Evolutionary conservation across 768 basidiomycete species (phyloP), one percentile per base, ranked within the genome.

Genomic region (Pleurotus cornucopiae): DNA sequence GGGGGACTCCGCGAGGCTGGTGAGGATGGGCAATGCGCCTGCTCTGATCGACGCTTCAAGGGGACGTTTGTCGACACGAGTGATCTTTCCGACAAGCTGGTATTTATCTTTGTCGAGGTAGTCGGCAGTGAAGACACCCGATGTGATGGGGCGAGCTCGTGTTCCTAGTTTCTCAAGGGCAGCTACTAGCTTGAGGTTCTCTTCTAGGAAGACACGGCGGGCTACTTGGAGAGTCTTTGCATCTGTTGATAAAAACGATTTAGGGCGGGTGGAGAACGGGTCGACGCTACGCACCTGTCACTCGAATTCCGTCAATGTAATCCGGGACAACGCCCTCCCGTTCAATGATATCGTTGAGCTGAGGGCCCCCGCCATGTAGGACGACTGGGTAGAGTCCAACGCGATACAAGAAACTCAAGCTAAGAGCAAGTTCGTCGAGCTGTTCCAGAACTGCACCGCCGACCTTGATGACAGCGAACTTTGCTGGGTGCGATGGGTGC

Each of bases 381-480:
- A 99, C 85, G 58, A 99, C 89, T 0, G 97, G 97, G 74, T 96
- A 99, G n/a, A 99, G 82, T 3, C 97, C 97, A 48, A 99, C 89
- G 30, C 94, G 86, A 73, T 96, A 96, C 57, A 99, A 78, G 78
- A 98, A 99, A 72, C 93, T 95, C 63, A 99, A 80, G 60, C 91
- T 96, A 49, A 95, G 84, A 4, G 95, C 94, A 46, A 99, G 85
- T 61, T 98, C 95, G 60, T 98, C 89, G 52, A 98, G 75, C 58
- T 98, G 84, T 64, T 88, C 89, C 5, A 99, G 80, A 43, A 98
- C 95, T 6, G 92, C 96, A 46, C 97, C 97, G 58, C 97, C 97
- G 63, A 99, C 86, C 74, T 99, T 99, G 79, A 99, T 88, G 58
- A 99, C 97, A 39, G 94, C 94, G 65, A 97, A 97, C 70, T 93